A percentile compares a stretch with the other conserved stretches of the same genome.
Evolutionary conservation across 2,329 filamentous ascomycete species (phyloP).

Genomic region (Colletotrichum cordylinicola): DNA sequence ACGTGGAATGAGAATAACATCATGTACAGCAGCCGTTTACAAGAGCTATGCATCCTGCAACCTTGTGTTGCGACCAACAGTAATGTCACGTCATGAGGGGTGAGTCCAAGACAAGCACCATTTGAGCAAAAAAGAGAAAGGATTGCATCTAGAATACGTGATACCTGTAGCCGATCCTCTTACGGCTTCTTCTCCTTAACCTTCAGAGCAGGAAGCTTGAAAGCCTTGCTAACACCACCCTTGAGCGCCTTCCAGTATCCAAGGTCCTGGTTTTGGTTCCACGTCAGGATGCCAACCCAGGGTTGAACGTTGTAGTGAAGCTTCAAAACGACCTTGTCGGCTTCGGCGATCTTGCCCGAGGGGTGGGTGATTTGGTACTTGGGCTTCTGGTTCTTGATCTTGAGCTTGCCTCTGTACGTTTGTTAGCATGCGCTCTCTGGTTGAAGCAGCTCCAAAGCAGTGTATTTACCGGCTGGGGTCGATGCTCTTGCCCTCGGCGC

Average conservation of each 20-base stretch:
- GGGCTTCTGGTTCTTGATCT: constrained; percentile 82
- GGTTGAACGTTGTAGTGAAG: constrained; percentile 98
- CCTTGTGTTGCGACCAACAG: background rate
- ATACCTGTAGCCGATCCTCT: background rate
- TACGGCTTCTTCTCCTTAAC: constrained; percentile 48
- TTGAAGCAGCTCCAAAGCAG: background rate
- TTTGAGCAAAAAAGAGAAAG: background rate
- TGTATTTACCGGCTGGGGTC: constrained; percentile 59
- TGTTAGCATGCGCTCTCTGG: constrained; percentile 14
- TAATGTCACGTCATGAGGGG: background rate
- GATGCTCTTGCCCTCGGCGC: constrained; percentile 64
- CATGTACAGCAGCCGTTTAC: background rate
- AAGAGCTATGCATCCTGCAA: background rate
- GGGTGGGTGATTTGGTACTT: constrained; percentile 99
- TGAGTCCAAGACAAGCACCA: background rate
- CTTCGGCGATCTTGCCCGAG: constrained; percentile 75
- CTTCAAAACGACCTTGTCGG: constrained; percentile 76
- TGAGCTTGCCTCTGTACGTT: constrained; percentile 68
- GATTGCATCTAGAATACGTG: background rate
- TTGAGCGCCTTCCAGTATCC: constrained; percentile 70
- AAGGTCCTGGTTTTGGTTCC: constrained; percentile 68
- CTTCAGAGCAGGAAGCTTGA: constrained; percentile 71
- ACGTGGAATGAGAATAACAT: background rate
- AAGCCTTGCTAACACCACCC: constrained; percentile 68
- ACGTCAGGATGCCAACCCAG: constrained; percentile 89